Evolutionary conservation across 2,329 filamentous ascomycete genomes (phyloP).

Genomic region (Talaromyces sp.): DNA sequence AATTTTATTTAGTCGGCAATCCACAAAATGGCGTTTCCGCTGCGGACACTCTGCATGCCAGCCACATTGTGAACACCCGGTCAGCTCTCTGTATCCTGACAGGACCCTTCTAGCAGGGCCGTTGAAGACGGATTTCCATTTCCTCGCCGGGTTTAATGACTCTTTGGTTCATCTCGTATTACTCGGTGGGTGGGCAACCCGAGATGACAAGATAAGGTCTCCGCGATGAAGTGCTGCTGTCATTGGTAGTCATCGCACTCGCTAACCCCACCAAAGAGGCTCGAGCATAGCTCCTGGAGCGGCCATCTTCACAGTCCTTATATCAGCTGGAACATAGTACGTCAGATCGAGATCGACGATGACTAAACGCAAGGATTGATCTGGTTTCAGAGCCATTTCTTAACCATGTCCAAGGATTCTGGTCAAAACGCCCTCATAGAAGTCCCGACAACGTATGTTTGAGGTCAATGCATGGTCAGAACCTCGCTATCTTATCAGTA

Average conservation of each 20-base stretch:
- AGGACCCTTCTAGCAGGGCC: not conserved
- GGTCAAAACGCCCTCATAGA: not conserved
- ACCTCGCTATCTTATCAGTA: not conserved
- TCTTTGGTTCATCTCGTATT: not conserved
- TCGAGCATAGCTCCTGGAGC: slow-evolving; percentile 6
- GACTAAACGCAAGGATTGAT: not conserved
- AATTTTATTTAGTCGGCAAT: not conserved
- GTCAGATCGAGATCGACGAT: not conserved
- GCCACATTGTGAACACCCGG: not conserved
- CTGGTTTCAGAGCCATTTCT: not conserved
- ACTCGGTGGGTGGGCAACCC: not conserved
- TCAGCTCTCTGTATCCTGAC: not conserved
- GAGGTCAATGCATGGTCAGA: slow-evolving; percentile 3
- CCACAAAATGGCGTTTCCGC: not conserved
- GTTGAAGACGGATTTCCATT: not conserved
- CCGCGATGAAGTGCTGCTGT: not conserved
- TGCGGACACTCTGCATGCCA: not conserved
- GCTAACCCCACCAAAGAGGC: slow-evolving; percentile 4
- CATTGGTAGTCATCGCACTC: not conserved
- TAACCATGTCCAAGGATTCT: not conserved
- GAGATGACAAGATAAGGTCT: not conserved
- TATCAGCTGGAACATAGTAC: not conserved
- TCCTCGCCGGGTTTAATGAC: not conserved
- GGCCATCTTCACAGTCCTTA: not conserved
- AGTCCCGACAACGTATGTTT: not conserved